Base-by-base conservation (phyloP, 352 stramenopile genomes). In the Stramenopiles sp. region DNA sequence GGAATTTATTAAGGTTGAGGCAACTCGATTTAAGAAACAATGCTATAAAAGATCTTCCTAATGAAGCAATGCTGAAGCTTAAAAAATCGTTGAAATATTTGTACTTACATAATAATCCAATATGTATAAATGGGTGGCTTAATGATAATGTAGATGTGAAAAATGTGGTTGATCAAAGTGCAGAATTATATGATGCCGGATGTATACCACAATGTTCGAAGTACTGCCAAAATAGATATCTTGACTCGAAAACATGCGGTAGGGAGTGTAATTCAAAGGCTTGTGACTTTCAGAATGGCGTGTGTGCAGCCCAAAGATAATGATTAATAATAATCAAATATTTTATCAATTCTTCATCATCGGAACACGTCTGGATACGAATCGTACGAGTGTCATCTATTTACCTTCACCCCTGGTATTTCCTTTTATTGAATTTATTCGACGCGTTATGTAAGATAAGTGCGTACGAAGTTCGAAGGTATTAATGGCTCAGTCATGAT, bases 21-120 rank as follows among this genome's bases (percentile, higher is more conserved):
- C 7, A 76, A 13, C 4, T 76, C 31, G 65, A 76, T 33, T 33
- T 76, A 31, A 4, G 65, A 33, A 33, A 76, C 13, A 76, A 76
- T 20, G 4, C 65, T 13, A 76, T 76, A 4, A 76, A 76, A 4
- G 13, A 31, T 33, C 65, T 76, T 13, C 65, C 65, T 13, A 33
- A 33, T 13, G n/a, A n/a, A n/a, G 65, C 4, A 33, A 13, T 76
- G 4, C 4, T 33, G 4, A 13, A 76, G 4, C 13, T 76, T 4
- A 76, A 76, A 76, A 13, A 76, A 13, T n/a, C n/a, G n/a, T 13
- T 76, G 4, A 13, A 4, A 33, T 76, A 13, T 76, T 4, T 33
- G 13, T 76, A 76, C 13, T 13, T 76, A 13, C 65, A 76, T 76
- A 33, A 33, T 13, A 76, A 76, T 13, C 65, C 65, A 76, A 76